Percentiles rank a stretch among this genome's conserved stretches.
phyloP scores from a whole-genome alignment of 1,139 yeast genomes.

The Meyerozyma carpophila region DNA sequence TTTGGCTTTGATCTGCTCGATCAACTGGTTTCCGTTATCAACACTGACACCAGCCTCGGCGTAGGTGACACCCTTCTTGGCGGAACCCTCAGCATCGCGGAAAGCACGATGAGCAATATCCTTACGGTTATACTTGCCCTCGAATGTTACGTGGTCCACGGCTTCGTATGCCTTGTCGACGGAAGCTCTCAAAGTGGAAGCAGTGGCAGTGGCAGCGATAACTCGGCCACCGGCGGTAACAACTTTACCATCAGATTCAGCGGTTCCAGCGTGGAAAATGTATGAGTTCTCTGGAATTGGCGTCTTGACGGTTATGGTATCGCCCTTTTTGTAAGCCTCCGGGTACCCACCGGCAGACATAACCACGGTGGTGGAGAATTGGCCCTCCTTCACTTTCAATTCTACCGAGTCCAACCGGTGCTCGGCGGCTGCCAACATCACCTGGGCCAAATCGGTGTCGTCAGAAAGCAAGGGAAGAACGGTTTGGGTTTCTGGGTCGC shows the following conservation, averaged over 20 bases:
- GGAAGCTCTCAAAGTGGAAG: slow-evolving; percentile 68
- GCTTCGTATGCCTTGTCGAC: slow-evolving; percentile 85
- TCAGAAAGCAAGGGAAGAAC: slow-evolving; percentile 79
- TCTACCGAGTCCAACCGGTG: slow-evolving; percentile 85
- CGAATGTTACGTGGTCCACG: slow-evolving; percentile 67
- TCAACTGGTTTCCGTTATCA: slow-evolving; percentile 87
- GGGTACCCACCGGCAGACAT: slow-evolving; percentile 98
- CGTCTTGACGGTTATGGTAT: slow-evolving; percentile 59
- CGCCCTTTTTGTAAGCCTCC: slow-evolving; percentile 79
- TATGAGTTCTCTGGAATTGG: slow-evolving; percentile 50
- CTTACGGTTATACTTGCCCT: slow-evolving; percentile 74
- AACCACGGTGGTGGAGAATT: slow-evolving; percentile 85
- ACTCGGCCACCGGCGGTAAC: slow-evolving; percentile 96
- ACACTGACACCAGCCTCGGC: slow-evolving; percentile 97
- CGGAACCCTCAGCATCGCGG: slow-evolving; percentile 39
- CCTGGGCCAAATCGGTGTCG: slow-evolving; percentile 87
- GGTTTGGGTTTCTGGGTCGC: slow-evolving; percentile 98
- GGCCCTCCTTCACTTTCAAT: slow-evolving; percentile 54
- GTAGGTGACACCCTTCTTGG: slow-evolving; percentile 56
- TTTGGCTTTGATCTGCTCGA: slow-evolving; percentile 81
- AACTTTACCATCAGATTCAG: slow-evolving; percentile 48
- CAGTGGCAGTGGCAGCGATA: slow-evolving; percentile 88
- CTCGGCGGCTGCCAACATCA: slow-evolving; percentile 91
- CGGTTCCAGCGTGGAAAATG: slow-evolving; percentile 95
- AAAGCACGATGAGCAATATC: slow-evolving; percentile 98